Percentiles rank a stretch among this genome's conserved stretches.
Evolutionary conservation across 495 filamentous ascomycete species (phyloP).

Genomic region (Tuber indicum): DNA sequence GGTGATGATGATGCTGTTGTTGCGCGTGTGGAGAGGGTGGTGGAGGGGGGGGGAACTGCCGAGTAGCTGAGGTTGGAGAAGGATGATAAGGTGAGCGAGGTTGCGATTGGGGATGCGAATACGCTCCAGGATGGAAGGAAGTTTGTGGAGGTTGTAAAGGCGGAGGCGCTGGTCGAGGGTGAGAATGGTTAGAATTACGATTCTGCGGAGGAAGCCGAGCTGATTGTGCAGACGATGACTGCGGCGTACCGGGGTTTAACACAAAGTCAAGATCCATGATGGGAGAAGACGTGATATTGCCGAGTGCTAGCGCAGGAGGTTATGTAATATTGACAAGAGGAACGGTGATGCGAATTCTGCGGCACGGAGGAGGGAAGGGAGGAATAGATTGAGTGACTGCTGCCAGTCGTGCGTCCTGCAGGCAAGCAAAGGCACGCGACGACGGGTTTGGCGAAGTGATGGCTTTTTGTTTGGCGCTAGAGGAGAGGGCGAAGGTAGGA

Average conservation of each 20-base stretch:
- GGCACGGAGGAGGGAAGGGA: slow-evolving; percentile 7
- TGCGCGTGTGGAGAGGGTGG: slow-evolving; percentile 31
- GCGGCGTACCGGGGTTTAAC: slow-evolving; percentile 33
- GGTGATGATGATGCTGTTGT: slow-evolving; percentile 29
- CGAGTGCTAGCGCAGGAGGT: slow-evolving; percentile 5
- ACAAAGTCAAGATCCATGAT: slow-evolving; percentile 39
- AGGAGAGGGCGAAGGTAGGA: slow-evolving; percentile 12
- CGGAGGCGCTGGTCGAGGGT: slow-evolving; percentile 29
- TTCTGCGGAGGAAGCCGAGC: slow-evolving; percentile 16
- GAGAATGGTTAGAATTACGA: slow-evolving; percentile 11
- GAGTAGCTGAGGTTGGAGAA: slow-evolving; percentile 17
- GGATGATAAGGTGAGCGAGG: slow-evolving; percentile 34
- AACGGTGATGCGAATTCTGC: not conserved
- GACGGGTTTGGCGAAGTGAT: slow-evolving; percentile 2
- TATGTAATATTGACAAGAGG: slow-evolving; percentile 10
- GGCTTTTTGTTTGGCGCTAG: not conserved
- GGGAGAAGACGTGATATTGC: slow-evolving; percentile 4
- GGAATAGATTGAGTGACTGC: slow-evolving; percentile 8
- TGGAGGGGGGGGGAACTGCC: slow-evolving; percentile 30
- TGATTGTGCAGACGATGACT: slow-evolving; percentile 25
- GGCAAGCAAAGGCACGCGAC: slow-evolving; percentile 6
- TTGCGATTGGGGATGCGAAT: slow-evolving; percentile 29
- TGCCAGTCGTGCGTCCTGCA: slow-evolving; percentile 1
- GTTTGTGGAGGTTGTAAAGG: slow-evolving; percentile 33
- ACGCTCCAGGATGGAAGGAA: slow-evolving; percentile 25